Base-by-base conservation (phyloP, 768 basidiomycete genomes). In the Lepiota brunneoincarnata region DNA sequence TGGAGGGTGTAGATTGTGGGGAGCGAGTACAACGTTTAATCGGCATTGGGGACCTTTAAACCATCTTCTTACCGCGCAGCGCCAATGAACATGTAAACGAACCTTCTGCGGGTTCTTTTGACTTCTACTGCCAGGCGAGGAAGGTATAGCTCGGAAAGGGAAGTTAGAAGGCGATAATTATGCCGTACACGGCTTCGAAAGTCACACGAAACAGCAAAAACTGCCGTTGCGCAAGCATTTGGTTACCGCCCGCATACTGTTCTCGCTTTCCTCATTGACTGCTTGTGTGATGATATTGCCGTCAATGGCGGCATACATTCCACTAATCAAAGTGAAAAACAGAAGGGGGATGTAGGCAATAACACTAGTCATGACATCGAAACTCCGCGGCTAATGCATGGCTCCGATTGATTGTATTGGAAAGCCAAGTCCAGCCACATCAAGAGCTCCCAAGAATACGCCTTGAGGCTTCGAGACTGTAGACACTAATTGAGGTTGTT, bases 91-190 rank as follows among this genome's bases (percentile, higher is more conserved):
- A 76, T 74, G 74, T 73, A 72, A 75, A 75, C 69, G 72, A 72
- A 73, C 57, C 76, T 77, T 76, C 79, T 77, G 75, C 75, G 75
- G 80, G 73, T 72, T 80, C 77, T 76, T 72, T 76, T 74, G 53
- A 47, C 45, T 54, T 54, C 53, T 54, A 46, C 53, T 47, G 67
- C 70, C 71, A 70, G 72, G 67, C 73, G 70, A 75, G 73, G 76
- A 76, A 77, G 73, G 67, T 65, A 67, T 63, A 62, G 63, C 67
- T 72, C 66, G 67, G 69, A 72, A 74, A 72, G 66, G 72, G 72
- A 75, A 74, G 67, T 71, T 67, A 67, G 69, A 67, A 65, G 70
- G 69, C 62, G 64, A 70, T 70, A 69, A 73, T 66, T 63, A 67
- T 67, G 68, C 64, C 60, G 66, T 59, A 61, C 60, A 63, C 58